Evolutionary conservation across 257 asterid genomes (phyloP), one percentile per base, ranked within the genome.

Genomic region (Plantago major): DNA sequence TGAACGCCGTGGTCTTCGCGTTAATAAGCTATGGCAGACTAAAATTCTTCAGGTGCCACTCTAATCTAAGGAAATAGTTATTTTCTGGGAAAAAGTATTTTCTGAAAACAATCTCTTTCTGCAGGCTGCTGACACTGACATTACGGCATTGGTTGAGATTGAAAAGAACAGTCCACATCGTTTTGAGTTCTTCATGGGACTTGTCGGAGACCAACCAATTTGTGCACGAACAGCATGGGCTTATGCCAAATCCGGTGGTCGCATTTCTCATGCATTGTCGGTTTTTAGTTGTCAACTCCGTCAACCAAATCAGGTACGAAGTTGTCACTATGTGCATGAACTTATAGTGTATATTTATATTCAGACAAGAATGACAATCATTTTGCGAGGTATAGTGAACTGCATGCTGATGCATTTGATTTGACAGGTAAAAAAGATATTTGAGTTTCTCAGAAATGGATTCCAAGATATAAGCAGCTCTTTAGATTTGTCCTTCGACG

Each of bases 141-240:
- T 93, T 73, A 80, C 99, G 64, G 99, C 99, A 62, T 70, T 93
- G 78, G 99, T 93, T 73, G 99, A 93, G 69, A 93, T 93, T 62
- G 99, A 93, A 73, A 93, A 89, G 73, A 93, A 79, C 71, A 93
- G 99, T 74, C 97, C 87, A 17, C 99, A 93, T 48, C 96, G 97
- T 38, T 93, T 93, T 76, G 99, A 93, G 82, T 93, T 93, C 68
- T 93, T 93, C 84, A 93, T 93, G 99, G 99, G 97, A 42, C 96
- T 93, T 72, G 90, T 73, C n/a, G 99, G 99, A 1, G 97, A 89
- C 74, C 95, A 89, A 67, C 94, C 97, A 5, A 87, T 93, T 66
- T 93, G 97, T 76, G 99, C 97, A 64, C 90, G 97, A 75, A 89
- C 99, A 69, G 97, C 99, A 65, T 93, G 97, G 97, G 99, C 99